These are phyloP conservation scores for Neoboletus subvelutipes DNA, from an alignment of 768 basidiomycete species.

Conservation along the genomic window DNA sequence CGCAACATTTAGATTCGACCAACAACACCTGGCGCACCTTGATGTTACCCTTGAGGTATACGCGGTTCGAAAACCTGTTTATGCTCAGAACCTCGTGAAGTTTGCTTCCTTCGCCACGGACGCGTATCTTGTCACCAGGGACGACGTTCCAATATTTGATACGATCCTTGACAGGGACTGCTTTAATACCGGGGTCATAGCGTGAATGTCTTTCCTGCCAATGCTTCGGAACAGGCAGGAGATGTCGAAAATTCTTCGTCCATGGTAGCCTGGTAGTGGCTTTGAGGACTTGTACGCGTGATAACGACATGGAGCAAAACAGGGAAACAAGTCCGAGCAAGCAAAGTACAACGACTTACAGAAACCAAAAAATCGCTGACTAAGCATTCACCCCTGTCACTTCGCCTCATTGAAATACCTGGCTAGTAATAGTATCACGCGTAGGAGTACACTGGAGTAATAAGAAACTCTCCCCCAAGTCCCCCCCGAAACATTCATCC, in stretches of 20 bases:
- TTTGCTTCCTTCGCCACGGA: conserved; percentile 62
- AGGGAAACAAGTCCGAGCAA: neutral
- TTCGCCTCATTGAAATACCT: neutral
- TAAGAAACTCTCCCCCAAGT: neutral
- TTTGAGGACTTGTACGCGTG: conserved; percentile 39
- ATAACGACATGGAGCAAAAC: conserved; percentile 26
- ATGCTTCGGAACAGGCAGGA: conserved; percentile 58
- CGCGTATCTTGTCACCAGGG: conserved; percentile 75
- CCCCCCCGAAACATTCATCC: neutral
- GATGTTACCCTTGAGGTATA: conserved; percentile 51
- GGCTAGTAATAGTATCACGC: neutral
- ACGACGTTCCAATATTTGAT: conserved; percentile 88
- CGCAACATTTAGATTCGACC: neutral
- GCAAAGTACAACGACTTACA: neutral
- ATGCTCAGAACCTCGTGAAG: conserved; percentile 72
- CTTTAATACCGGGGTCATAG: conserved; percentile 46
- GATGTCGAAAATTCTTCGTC: conserved; percentile 67
- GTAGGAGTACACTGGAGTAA: conserved; percentile 5
- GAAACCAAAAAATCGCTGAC: conserved; percentile 16
- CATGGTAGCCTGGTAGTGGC: conserved; percentile 54
- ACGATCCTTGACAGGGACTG: conserved; percentile 61
- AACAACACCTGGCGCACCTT: conserved; percentile 25
- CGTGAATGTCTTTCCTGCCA: conserved; percentile 47
- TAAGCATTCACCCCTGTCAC: conserved; percentile 15
- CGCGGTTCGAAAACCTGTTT: conserved; percentile 67